Base-by-base conservation (phyloP, 176 grass and related monocot species). In the Aegilops bicornis region DNA sequence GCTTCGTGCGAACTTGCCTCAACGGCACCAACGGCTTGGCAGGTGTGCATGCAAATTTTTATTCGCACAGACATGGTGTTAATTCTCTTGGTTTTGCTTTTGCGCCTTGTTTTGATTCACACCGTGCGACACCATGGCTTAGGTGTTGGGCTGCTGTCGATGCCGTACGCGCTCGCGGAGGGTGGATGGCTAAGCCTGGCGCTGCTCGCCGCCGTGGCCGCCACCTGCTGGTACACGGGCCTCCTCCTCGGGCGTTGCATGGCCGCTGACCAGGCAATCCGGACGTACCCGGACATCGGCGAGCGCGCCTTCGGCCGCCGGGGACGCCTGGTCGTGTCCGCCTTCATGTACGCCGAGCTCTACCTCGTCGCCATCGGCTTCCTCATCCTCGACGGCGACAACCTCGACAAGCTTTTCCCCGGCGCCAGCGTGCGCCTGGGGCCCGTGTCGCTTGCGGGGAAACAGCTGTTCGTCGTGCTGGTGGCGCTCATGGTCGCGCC, bases 281-380 rank as follows among this genome's bases (percentile, higher is more conserved):
- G 73, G 72, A 83, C 81, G 7, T 94, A 95, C 80, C 93, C 90
- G 2, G 87, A 90, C 79, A 88, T 95, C 29, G 90, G 93, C 39
- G 75, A 79, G 24, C 78, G 56, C 35, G 87, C 92, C 7, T 92
- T 95, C 67, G 90, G 90, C 32, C 43, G 17, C 43, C 16, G 22
- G 0, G 90, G 93, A 19, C 86, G 83, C 10, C 22, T 92, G 37
- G 32, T 76, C 20, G 87, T 94, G 16, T 94, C 90, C 0, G 6
- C 75, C 15, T 77, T 92, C 78, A 90, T 90, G 82, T 95, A 95
- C 85, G 33, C 75, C 10, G 90, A 92, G 86, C 90, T 95, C 74
- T 95, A 95, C 85, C 82, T 92, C 33, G 88, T 95, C 9, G 93
- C 93, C 40, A 60, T 83, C 23, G 85, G 90, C 4, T 95, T 95